Percentiles rank a stretch among this genome's conserved stretches.
Conservation (phyloP, 176 grass and related monocot genomes). For the Zoysia japonica region DNA sequence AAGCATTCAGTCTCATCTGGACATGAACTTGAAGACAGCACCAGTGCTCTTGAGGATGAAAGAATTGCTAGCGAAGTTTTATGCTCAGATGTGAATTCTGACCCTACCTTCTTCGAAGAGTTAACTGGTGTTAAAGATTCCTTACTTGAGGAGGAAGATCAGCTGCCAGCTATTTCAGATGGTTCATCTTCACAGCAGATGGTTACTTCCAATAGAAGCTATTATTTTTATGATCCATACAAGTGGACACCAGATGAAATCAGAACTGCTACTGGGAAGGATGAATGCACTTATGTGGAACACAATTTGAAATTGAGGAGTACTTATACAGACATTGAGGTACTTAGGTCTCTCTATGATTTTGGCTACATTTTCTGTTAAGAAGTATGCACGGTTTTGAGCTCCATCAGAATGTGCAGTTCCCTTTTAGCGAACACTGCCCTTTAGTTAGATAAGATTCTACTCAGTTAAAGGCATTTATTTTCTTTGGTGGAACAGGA, state of each 20-base stretch:
- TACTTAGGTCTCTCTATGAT: conserved; percentile 36
- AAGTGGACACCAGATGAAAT: conserved; percentile 79
- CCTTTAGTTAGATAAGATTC: conserved; percentile 34
- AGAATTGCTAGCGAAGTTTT: conserved; percentile 30
- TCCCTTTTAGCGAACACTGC: conserved; percentile 16
- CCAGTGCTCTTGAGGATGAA: conserved; percentile 31
- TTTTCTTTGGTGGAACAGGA: conserved; percentile 52
- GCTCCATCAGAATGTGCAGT: neutral
- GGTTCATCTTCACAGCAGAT: conserved; percentile 26
- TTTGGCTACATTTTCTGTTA: conserved; percentile 31
- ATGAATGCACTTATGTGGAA: conserved; percentile 67
- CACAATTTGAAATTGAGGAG: conserved; percentile 91
- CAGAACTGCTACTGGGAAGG: conserved; percentile 73
- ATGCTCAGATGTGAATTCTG: conserved; percentile 53
- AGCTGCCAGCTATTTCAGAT: conserved; percentile 28
- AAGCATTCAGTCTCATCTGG: conserved; percentile 23
- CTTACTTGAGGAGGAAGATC: conserved; percentile 34
- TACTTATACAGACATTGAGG: conserved; percentile 87
- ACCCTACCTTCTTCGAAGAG: conserved; percentile 65
- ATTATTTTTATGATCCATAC: conserved; percentile 59
- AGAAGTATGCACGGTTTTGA: neutral
- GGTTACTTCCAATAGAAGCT: conserved; percentile 34
- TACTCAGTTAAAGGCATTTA: neutral
- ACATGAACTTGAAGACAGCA: conserved; percentile 26
- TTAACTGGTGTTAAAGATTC: conserved; percentile 49